Conservation (phyloP, 1,284 basidiomycete genomes). For the Ustilago sp. region DNA sequence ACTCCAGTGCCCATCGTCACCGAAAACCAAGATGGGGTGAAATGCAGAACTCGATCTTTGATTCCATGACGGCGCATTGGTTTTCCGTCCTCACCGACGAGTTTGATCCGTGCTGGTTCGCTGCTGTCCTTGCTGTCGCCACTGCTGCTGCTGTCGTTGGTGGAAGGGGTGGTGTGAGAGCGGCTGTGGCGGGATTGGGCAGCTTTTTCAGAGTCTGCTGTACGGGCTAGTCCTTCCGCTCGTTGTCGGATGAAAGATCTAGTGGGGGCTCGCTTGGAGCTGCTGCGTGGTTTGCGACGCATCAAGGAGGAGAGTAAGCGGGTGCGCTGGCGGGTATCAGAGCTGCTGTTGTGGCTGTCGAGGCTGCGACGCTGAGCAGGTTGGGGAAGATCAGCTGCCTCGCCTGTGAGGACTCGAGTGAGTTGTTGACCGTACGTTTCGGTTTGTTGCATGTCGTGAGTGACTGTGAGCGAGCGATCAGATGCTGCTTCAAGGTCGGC, state of each 20-base stretch:
- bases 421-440: slow-evolving; percentile 40
- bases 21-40: slow-evolving; percentile 60
- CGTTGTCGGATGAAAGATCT: slow-evolving; percentile 24
- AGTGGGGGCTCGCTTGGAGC: background rate
- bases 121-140: slow-evolving; percentile 9
- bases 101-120: slow-evolving; percentile 36
- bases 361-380: background rate
- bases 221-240: slow-evolving; percentile 36
- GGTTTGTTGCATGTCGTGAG: slow-evolving; percentile 14
- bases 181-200: slow-evolving; percentile 11
- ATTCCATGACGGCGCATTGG: slow-evolving; percentile 44
- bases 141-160: background rate
- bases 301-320: slow-evolving; percentile 1
- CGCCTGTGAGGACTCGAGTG: slow-evolving; percentile 39
- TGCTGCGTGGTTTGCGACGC: slow-evolving; percentile 15
- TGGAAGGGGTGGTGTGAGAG: background rate
- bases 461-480: background rate
- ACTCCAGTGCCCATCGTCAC: slow-evolving; percentile 63
- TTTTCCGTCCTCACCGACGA: slow-evolving; percentile 46
- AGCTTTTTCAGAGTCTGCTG: slow-evolving; percentile 43
- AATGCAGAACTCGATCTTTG: slow-evolving; percentile 52
- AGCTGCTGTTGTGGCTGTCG: background rate
- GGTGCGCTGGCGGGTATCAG: background rate
- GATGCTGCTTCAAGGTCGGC: slow-evolving; percentile 28
- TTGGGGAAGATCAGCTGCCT: slow-evolving; percentile 4